Evolutionary conservation across 148 eudicot species (phyloP).

Genomic region (Spergularia marina): DNA sequence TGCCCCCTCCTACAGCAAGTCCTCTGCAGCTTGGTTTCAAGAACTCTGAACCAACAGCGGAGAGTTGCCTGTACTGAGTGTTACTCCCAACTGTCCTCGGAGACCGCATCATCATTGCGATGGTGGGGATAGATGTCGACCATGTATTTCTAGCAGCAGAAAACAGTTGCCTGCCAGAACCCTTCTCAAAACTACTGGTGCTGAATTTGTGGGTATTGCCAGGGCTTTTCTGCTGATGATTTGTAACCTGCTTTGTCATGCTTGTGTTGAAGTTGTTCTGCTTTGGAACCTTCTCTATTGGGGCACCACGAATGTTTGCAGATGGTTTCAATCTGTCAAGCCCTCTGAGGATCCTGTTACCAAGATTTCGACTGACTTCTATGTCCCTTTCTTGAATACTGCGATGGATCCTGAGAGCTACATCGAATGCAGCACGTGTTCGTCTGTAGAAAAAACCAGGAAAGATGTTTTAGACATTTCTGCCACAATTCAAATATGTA

Average conservation of each 20-base stretch:
- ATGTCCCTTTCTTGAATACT: slow-evolving; percentile 76
- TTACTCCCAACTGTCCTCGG: slow-evolving; percentile 39
- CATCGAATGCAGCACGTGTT: slow-evolving; percentile 65
- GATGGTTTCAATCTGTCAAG: slow-evolving; percentile 77
- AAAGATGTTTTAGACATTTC: background rate
- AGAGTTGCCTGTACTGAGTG: slow-evolving; percentile 53
- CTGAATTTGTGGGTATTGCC: slow-evolving; percentile 30
- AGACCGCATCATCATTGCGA: slow-evolving; percentile 52
- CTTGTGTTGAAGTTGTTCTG: slow-evolving; percentile 28
- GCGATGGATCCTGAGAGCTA: slow-evolving; percentile 64
- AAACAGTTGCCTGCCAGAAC: slow-evolving; percentile 58
- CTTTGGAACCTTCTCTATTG: slow-evolving; percentile 29
- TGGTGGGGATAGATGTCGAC: slow-evolving; percentile 52
- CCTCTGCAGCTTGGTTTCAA: slow-evolving; percentile 28
- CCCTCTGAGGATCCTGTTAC: slow-evolving; percentile 76
- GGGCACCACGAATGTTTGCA: slow-evolving; percentile 59
- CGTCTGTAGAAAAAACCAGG: slow-evolving; percentile 40
- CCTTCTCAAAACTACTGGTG: slow-evolving; percentile 28
- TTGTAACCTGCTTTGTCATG: slow-evolving; percentile 32
- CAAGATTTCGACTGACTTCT: slow-evolving; percentile 70
- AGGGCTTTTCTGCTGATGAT: slow-evolving; percentile 34
- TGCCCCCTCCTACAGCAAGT: slow-evolving; percentile 34
- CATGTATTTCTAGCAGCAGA: slow-evolving; percentile 46
- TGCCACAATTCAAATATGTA: background rate
- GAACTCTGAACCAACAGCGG: slow-evolving; percentile 25